Evolutionary conservation across 2,329 filamentous ascomycete genomes (phyloP).

Genomic region (Ophioceras dolichostomum): DNA sequence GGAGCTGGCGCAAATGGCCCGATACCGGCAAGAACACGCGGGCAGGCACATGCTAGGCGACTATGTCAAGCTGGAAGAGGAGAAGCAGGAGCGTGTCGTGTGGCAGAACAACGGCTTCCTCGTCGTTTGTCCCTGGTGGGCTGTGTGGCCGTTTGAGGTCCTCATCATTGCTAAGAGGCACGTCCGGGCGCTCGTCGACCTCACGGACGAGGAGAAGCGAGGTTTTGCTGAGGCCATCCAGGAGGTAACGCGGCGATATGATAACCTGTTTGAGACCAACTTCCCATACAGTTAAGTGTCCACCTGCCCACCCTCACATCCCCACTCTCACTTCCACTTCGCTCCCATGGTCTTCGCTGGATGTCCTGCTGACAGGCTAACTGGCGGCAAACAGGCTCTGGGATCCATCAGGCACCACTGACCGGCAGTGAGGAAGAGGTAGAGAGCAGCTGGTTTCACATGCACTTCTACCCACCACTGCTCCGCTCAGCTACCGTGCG

Average conservation of each 20-base stretch:
- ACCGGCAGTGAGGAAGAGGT: conserved; percentile 72
- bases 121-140: conserved; percentile 95
- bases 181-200: conserved; percentile 72
- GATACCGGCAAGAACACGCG: conserved; percentile 61
- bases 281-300: conserved; percentile 74
- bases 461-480: conserved; percentile 95
- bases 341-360: too few relatives aligned
- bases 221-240: conserved; percentile 74
- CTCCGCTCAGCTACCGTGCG: conserved; percentile 85
- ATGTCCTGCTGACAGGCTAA: background rate
- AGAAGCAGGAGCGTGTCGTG: conserved; percentile 74
- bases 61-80: conserved; percentile 71
- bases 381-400: conserved; percentile 50
- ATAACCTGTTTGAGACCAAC: conserved; percentile 92
- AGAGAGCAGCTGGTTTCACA: conserved; percentile 80
- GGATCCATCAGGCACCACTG: conserved; percentile 88
- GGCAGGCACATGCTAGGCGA: conserved; percentile 72
- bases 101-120: conserved; percentile 80
- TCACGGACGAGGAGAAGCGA: conserved; percentile 56
- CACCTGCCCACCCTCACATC: background rate
- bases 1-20: conserved; percentile 66
- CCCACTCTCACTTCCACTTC: too few relatives aligned
- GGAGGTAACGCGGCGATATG: conserved; percentile 82
- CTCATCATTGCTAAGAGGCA: conserved; percentile 80
- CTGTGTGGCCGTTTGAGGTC: conserved; percentile 91